Base-by-base conservation (phyloP, 345 rosid species). In the Isatis tinctoria region DNA sequence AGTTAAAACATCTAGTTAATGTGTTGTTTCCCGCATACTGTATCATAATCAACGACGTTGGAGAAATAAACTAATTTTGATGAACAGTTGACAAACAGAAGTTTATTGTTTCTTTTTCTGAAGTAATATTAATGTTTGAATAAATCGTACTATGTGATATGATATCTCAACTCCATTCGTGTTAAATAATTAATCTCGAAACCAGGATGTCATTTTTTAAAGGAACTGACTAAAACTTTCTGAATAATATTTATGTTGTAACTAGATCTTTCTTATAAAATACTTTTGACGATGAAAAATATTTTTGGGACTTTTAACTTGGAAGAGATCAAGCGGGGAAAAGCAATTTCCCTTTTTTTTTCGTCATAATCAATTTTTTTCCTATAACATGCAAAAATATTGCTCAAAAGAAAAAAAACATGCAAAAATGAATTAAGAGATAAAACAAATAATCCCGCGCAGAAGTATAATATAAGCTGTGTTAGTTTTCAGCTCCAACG, bases 401-500 rank as follows among this genome's bases (percentile, higher is more conserved):
- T n/a, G n/a, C 40, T 5, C 6, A 24, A 11, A 9, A 9, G 26
- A 1, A 37, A 28, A 30, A 3, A 51, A 41, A 7, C 0, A 4
- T 4, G 5, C 24, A 22, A 22, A 22, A 22, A 22, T 22, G 2
- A 22, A 22, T 22, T 22, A 36, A 35, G 40, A 57, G 30, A 65
- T 32, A 57, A 57, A 60, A 56, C 22, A 51, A 51, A 10, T 33
- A 51, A 22, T 45, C 73, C 73, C 78, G 68, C 73, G 24, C 78
- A 74, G 0, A 74, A 3, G 44, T 64, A 56, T 66, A 66, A 66
- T 47, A 66, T 37, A 67, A 66, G 53, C 27, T 5, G 48, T 39
- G 45, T 59, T 59, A 36, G 54, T 60, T 67, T 60, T 67, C 73
- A 73, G 77, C 60, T 76, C 24, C 77, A 73, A 66, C 68, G 82